Conservation (phyloP, 2,329 filamentous ascomycete genomes). For the Aspergillus alliaceus region DNA sequence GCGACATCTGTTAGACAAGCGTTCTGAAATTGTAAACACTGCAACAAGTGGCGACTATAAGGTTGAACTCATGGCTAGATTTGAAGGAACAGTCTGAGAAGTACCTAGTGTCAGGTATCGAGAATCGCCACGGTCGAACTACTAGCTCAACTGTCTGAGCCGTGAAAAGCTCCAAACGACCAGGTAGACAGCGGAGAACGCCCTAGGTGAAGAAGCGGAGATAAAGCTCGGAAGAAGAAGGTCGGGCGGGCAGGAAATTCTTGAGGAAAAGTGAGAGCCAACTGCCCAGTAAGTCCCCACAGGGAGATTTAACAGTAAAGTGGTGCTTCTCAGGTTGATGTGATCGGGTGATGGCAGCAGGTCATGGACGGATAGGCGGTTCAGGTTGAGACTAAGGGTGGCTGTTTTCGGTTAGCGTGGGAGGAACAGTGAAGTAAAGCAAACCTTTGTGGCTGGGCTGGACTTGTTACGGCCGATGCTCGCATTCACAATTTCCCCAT, state of each 20-base stretch:
- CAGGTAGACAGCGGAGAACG: conserved; percentile 27
- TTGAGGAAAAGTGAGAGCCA: conserved; percentile 18
- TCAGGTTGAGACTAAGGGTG: conserved; percentile 42
- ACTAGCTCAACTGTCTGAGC: conserved; percentile 33
- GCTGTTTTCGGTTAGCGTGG: conserved; percentile 44
- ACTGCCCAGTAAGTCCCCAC: conserved; percentile 28
- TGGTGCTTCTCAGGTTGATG: conserved; percentile 28
- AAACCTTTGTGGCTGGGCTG: conserved; percentile 25
- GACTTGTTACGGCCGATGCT: conserved; percentile 2
- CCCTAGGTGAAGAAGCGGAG: conserved; percentile 24
- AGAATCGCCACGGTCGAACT: conserved; percentile 44
- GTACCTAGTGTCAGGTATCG: conserved; percentile 46
- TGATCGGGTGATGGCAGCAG: conserved; percentile 31
- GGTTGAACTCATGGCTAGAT: conserved; percentile 15
- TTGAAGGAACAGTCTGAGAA: conserved; percentile 20
- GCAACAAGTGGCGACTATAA: conserved; percentile 19
- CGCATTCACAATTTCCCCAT: not conserved
- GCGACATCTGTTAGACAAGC: conserved; percentile 36
- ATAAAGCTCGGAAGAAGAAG: conserved; percentile 17
- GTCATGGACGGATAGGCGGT: conserved; percentile 34
- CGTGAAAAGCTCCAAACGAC: conserved; percentile 35
- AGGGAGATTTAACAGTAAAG: conserved; percentile 23
- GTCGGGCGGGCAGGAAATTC: conserved; percentile 14
- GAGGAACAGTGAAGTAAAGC: conserved; percentile 21
- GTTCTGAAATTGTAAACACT: conserved; percentile 20